Conservation (phyloP, 805 yeast genomes). For the Schizosaccharomyces lindneri region DNA sequence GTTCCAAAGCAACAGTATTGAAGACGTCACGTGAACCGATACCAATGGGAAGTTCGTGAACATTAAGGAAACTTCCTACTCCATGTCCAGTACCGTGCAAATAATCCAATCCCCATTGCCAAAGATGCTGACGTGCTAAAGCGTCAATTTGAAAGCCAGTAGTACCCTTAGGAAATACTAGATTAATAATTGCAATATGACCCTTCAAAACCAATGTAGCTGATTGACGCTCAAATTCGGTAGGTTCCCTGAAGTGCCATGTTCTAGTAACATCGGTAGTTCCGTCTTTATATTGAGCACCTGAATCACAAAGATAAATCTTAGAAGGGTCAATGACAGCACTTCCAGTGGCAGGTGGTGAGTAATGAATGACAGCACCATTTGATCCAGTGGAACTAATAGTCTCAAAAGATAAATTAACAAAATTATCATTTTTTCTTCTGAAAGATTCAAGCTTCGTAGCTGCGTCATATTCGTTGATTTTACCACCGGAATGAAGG, state of each 20-base stretch:
- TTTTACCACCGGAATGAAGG: constrained; percentile 17
- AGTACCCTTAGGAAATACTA: constrained; percentile 52
- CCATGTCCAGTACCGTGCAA: constrained; percentile 97
- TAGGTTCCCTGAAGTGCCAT: constrained; percentile 36
- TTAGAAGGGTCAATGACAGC: constrained; percentile 38
- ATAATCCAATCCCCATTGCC: constrained; percentile 65
- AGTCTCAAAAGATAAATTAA: constrained; percentile 47
- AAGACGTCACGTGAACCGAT: constrained; percentile 29
- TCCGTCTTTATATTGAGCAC: constrained; percentile 63
- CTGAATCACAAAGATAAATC: constrained; percentile 64
- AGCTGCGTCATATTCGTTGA: constrained; percentile 37
- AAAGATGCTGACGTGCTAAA: constrained; percentile 58
- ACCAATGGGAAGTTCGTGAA: constrained; percentile 86
- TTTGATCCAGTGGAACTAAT: constrained; percentile 55
- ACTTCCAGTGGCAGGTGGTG: constrained; percentile 31
- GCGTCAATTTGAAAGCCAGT: constrained; percentile 57
- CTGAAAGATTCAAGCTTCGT: constrained; percentile 25
- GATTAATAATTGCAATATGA: constrained; percentile 60
- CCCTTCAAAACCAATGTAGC: constrained; percentile 82
- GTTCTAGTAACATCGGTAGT: constrained; percentile 93
- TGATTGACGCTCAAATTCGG: constrained; percentile 31
- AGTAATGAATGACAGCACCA: constrained; percentile 55
- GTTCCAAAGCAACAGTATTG: constrained; percentile 24
- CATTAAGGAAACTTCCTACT: constrained; percentile 72
- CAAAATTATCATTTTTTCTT: constrained; percentile 15